Base-by-base conservation (phyloP, 1,284 basidiomycete species). In the Apiotrichum laibachii region DNA sequence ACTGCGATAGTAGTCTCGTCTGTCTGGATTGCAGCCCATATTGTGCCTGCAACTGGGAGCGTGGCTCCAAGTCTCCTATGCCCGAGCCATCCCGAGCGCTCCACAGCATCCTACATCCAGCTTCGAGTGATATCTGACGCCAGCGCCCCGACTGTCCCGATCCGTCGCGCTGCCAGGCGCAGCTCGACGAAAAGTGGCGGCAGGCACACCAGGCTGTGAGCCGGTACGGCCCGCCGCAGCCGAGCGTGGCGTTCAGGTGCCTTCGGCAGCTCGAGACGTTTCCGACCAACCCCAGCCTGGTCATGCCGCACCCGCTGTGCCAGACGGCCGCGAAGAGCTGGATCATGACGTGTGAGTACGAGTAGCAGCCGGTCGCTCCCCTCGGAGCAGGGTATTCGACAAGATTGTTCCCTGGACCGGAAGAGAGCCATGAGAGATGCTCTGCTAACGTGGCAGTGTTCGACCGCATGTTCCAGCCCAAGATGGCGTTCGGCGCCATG, bases 141-240 rank as follows among this genome's bases (percentile, higher is more conserved):
- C 54, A 93, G 90, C 89, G 89, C 60, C 71, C 84, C 0, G 86
- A 88, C 16, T 97, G 93, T 72, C 89, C 90, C 4, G 92, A 96
- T 65, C 80, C 90, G 1, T 57, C 82, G 0, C 82, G 76, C 19
- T 97, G 93, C 72, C 92, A 92, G 19, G 83, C 85, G n/a, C 78
- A 88, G n/a, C 82, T 97, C 10, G 91, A 95, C 69, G 93, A 95
- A 63, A 93, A 93, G 73, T 97, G 92, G 91, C 81, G 86, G 45
- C 88, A 89, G 68, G 92, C 90, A 0, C 93, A 94, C 70, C 84
- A 86, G 53, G 85, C 90, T 16, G 88, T 92, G 18, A 91, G 92
- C 72, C 84, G 92, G 47, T 95, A 92, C 74, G 92, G 90, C 13
- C 76, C 80, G 5, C 79, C 79, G 7, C 77, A 75, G 63, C 62